Evolutionary conservation across 352 stramenopile species (phyloP).

Genomic region (Peronospora destructor): DNA sequence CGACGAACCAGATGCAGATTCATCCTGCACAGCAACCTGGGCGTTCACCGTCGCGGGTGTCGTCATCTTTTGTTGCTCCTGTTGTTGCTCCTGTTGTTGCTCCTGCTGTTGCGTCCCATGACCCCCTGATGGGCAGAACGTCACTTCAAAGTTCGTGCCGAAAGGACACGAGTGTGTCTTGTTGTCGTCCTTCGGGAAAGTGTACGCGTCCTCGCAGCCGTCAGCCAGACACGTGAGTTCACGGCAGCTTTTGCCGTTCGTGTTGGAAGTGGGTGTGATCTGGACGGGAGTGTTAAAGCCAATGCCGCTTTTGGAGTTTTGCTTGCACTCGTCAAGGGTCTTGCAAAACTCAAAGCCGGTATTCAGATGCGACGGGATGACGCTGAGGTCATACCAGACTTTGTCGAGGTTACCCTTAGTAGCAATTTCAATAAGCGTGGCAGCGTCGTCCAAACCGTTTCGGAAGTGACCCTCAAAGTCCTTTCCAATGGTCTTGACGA

Average conservation of each 20-base stretch:
- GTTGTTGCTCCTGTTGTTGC: not conserved
- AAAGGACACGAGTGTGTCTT: conserved; percentile 69
- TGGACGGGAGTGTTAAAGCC: conserved; percentile 69
- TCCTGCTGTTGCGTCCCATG: conserved; percentile 5
- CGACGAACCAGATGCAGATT: too few species aligned
- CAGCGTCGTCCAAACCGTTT: conserved; percentile 46
- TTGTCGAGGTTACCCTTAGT: conserved; percentile 29
- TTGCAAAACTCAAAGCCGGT: conserved; percentile 50
- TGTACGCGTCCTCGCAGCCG: conserved; percentile 60
- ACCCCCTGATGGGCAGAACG: conserved; percentile 50
- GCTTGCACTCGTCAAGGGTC: conserved; percentile 60
- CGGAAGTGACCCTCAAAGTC: conserved; percentile 67
- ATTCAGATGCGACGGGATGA: conserved; percentile 57
- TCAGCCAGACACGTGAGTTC: conserved; percentile 50
- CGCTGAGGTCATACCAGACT: conserved; percentile 68
- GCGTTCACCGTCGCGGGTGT: too few species aligned
- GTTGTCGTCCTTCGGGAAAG: conserved; percentile 56
- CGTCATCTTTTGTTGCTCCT: too few species aligned
- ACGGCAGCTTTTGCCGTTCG: conserved; percentile 50
- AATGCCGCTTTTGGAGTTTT: conserved; percentile 40
- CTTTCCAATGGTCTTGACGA: conserved; percentile 40
- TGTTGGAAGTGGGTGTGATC: conserved; percentile 48
- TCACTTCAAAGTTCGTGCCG: conserved; percentile 57
- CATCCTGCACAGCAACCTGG: not conserved
- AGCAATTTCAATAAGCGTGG: conserved; percentile 59